Conservation (phyloP, 164 flowering plant species). For the Aristolochia californica region DNA sequence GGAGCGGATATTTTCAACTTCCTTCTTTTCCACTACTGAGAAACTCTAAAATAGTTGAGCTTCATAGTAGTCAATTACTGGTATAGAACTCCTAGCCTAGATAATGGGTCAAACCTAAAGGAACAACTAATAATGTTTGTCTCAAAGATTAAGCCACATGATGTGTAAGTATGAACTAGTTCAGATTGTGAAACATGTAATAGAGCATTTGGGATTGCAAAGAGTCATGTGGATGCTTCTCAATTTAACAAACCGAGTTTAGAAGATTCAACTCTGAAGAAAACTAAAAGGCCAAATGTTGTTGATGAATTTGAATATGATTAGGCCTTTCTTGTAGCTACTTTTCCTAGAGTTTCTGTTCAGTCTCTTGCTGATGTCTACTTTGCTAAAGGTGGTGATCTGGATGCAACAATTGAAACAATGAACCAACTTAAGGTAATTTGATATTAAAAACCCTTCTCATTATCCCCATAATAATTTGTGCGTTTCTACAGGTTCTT, state of each 20-base stretch:
- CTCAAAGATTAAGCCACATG: too few relatives aligned
- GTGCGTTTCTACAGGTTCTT: too few relatives aligned
- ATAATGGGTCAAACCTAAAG: too few relatives aligned
- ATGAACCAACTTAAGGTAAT: conserved; percentile 14
- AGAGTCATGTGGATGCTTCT: background rate
- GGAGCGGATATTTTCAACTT: too few relatives aligned
- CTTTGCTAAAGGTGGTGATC: conserved; percentile 7
- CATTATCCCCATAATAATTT: too few relatives aligned
- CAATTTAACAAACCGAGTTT: background rate
- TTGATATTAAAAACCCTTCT: too few relatives aligned
- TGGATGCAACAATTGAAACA: conserved; percentile 12
- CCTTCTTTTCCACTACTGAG: too few relatives aligned
- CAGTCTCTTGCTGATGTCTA: conserved; percentile 13
- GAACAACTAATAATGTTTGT: too few relatives aligned
- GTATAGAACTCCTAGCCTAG: too few relatives aligned
- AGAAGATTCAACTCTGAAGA: background rate
- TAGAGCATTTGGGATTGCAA: background rate
- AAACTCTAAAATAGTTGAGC: too few relatives aligned
- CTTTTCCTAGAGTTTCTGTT: conserved; percentile 8
- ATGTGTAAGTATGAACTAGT: too few relatives aligned
- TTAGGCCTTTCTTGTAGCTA: conserved; percentile 5
- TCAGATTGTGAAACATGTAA: background rate
- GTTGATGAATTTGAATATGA: conserved; percentile 3
- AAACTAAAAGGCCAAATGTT: background rate
- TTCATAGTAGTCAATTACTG: too few relatives aligned